Conservation (phyloP, 495 filamentous ascomycete genomes). For the Penicillium tannophilum region DNA sequence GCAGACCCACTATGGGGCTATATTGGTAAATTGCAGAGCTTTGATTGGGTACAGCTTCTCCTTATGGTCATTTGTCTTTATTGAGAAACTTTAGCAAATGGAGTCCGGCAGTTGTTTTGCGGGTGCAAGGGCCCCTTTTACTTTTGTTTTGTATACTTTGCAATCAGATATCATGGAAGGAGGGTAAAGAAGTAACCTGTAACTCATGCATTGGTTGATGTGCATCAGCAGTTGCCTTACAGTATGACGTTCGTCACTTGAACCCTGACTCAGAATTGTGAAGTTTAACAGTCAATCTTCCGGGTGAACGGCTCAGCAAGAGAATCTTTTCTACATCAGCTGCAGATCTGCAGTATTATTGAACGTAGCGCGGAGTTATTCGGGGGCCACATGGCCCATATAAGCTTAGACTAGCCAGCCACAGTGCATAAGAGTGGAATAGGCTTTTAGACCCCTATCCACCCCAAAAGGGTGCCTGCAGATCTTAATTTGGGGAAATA, state of each 20-base stretch:
- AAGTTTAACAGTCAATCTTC: not conserved
- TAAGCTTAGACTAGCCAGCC: constrained; percentile 21
- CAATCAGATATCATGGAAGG: too few species aligned
- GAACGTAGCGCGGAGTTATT: constrained; percentile 9
- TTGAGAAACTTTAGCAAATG: not conserved
- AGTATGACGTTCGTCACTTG: not conserved
- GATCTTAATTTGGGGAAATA: constrained; percentile 26
- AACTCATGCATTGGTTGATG: not conserved
- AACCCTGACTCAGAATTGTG: not conserved
- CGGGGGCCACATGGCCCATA: constrained; percentile 15
- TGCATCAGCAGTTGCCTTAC: not conserved
- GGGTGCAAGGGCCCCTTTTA: not conserved
- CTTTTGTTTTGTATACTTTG: not conserved
- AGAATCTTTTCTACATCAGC: not conserved
- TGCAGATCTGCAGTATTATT: constrained; percentile 16
- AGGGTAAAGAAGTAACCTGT: too few species aligned
- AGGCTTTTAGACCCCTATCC: constrained; percentile 4
- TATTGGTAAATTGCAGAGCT: not conserved
- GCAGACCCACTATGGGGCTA: not conserved
- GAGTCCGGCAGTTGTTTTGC: not conserved
- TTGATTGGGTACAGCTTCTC: not conserved
- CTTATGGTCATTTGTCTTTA: not conserved
- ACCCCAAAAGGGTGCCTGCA: constrained; percentile 12
- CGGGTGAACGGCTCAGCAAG: not conserved
- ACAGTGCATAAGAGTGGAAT: constrained; percentile 1